Evolutionary conservation across 1,284 basidiomycete genomes (phyloP).

Genomic region (Papiliotrema flavescens): DNA sequence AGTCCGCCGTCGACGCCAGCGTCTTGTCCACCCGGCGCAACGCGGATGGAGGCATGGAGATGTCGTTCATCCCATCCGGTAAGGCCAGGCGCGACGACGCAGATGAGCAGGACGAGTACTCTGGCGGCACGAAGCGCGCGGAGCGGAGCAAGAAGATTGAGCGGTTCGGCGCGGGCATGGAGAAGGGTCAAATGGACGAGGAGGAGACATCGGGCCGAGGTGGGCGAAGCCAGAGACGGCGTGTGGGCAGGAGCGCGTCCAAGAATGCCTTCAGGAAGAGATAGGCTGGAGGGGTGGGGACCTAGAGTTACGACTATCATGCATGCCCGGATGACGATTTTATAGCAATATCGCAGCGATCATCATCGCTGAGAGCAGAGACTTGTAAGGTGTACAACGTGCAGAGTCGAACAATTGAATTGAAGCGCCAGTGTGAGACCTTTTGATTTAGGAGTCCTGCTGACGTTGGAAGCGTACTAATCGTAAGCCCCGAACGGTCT

Average conservation of each 20-base stretch:
- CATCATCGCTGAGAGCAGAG: no score
- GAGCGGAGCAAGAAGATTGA: slow-evolving; percentile 53
- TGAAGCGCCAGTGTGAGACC: no score
- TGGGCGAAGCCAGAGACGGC: slow-evolving; percentile 68
- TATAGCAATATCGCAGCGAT: not conserved
- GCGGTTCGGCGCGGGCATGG: slow-evolving; percentile 77
- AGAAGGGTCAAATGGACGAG: slow-evolving; percentile 61
- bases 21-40: slow-evolving; percentile 42
- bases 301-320: not conserved
- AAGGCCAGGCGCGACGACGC: slow-evolving; percentile 48
- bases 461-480: no score
- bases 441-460: no score
- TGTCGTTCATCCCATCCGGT: slow-evolving; percentile 51
- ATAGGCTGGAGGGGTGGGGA: slow-evolving; percentile 13
- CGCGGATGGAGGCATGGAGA: slow-evolving; percentile 53
- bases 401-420: no score
- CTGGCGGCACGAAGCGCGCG: slow-evolving; percentile 48
- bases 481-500: no score
- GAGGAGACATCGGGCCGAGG: slow-evolving; percentile 47
- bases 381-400: no score
- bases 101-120: slow-evolving; percentile 45
- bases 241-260: slow-evolving; percentile 74
- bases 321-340: not conserved
- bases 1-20: slow-evolving; percentile 14
- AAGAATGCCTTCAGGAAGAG: slow-evolving; percentile 69